phyloP scores from a whole-genome alignment of 1,284 basidiomycete genomes.

The Waitea zeae region DNA sequence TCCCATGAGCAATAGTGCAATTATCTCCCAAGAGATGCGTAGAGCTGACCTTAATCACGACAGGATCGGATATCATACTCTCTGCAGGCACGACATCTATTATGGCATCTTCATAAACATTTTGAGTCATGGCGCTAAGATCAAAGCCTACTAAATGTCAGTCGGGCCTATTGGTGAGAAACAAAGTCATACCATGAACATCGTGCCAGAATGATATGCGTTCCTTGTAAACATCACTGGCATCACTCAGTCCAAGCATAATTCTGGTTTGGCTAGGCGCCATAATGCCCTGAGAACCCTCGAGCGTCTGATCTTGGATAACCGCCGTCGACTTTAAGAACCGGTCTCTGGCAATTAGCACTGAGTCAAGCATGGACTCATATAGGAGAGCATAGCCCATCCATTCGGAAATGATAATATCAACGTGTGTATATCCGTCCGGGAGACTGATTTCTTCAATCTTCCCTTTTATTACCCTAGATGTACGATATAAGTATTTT shows the following conservation, averaged over 20 bases:
- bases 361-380: conserved; percentile 96
- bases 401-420: conserved; percentile 95
- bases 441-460: conserved; percentile 72
- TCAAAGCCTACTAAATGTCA: conserved; percentile 49
- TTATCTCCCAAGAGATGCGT: conserved; percentile 6
- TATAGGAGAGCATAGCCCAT: conserved; percentile 93
- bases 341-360: conserved; percentile 72
- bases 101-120: conserved; percentile 63
- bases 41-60: conserved; percentile 57
- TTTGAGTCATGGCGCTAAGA: conserved; percentile 59
- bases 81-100: conserved; percentile 64
- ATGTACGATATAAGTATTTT: conserved; percentile 1
- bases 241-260: conserved; percentile 70
- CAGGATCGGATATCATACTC: conserved; percentile 53
- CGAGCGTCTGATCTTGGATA: no score
- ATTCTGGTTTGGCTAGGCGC: conserved; percentile 85
- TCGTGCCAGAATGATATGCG: conserved; percentile 82
- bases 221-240: conserved; percentile 59
- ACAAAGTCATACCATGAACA: conserved; percentile 54
- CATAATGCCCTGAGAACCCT: conserved; percentile 50
- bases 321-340: conserved; percentile 33
- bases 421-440: conserved; percentile 66
- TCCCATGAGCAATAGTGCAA: neutral
- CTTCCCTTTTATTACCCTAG: conserved; percentile 71
- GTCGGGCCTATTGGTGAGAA: neutral